Conservation (phyloP, 2,329 filamentous ascomycete genomes). For the Fusarium napiforme region DNA sequence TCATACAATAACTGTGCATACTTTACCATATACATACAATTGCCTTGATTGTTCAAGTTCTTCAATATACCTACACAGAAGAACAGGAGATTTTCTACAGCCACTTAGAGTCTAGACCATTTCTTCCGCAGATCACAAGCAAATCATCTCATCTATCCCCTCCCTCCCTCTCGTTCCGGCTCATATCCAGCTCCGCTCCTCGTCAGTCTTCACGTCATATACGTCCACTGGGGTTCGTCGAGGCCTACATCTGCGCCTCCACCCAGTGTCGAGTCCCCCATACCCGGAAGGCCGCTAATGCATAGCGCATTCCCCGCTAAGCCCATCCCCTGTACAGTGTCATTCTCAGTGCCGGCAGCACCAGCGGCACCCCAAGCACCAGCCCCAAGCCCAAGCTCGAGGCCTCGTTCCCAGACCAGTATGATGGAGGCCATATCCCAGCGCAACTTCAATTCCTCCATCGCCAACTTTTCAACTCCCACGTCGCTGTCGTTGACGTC, state of each 20-base stretch:
- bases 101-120: constrained; percentile 37
- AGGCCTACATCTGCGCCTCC: constrained; percentile 28
- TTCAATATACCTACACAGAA: neutral
- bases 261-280: constrained; percentile 12
- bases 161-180: constrained; percentile 10
- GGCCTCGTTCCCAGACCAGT: constrained; percentile 12
- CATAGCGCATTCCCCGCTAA: constrained; percentile 38
- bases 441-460: constrained; percentile 42
- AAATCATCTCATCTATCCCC: constrained; percentile 2
- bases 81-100: constrained; percentile 9
- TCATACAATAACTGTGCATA: neutral
- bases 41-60: neutral
- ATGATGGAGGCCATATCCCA: constrained; percentile 43
- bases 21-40: neutral
- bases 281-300: constrained; percentile 37
- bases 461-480: constrained; percentile 38
- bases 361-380: neutral
- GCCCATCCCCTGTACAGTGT: constrained; percentile 36
- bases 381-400: constrained; percentile 7
- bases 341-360: constrained; percentile 23
- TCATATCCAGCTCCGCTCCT: neutral
- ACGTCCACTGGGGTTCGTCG: constrained; percentile 6
- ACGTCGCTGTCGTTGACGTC: constrained; percentile 18
- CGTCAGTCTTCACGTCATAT: neutral
- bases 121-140: constrained; percentile 14